Evolutionary conservation across 495 filamentous ascomycete genomes (phyloP).

Genomic region (Cercophora sp.): DNA sequence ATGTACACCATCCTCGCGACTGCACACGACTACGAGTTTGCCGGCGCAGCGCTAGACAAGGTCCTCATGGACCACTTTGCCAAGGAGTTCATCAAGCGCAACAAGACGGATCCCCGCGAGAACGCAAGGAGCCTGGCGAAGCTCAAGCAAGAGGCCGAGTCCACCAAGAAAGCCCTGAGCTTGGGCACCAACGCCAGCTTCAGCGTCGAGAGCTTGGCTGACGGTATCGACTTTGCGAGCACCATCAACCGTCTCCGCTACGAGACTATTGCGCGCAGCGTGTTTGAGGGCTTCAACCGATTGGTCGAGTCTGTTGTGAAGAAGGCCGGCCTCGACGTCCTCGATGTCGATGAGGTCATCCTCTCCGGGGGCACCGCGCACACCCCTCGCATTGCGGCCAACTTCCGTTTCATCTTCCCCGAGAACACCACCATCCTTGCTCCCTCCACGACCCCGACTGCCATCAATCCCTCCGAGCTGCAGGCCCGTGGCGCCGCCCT

Average conservation of each 20-base stretch:
- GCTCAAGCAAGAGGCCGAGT: conserved; percentile 85
- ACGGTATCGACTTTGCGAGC: conserved; percentile 84
- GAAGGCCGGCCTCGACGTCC: conserved; percentile 86
- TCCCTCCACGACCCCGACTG: conserved; percentile 67
- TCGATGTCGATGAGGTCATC: conserved; percentile 94
- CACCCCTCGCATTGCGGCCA: conserved; percentile 83
- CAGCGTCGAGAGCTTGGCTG: conserved; percentile 81
- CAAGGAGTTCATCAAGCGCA: conserved; percentile 93
- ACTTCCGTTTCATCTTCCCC: conserved; percentile 75
- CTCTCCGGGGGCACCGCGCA: conserved; percentile 89
- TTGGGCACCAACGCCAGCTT: conserved; percentile 83
- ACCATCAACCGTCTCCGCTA: conserved; percentile 91
- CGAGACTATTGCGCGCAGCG: conserved; percentile 79
- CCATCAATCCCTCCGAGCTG: conserved; percentile 92
- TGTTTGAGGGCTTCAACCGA: conserved; percentile 80
- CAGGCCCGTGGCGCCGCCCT: conserved; percentile 87
- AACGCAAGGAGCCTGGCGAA: conserved; percentile 81
- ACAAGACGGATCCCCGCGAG: conserved; percentile 79
- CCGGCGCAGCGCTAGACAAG: conserved; percentile 77
- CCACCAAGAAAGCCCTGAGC: conserved; percentile 82
- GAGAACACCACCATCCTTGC: conserved; percentile 73
- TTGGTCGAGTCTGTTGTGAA: conserved; percentile 79
- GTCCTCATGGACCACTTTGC: conserved; percentile 93
- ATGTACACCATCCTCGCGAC: conserved; percentile 96
- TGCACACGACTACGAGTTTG: conserved; percentile 88